Evolutionary conservation across 1,284 basidiomycete species (phyloP), one percentile per base, ranked within the genome.

Genomic region (Crucibulum cyathiforme): DNA sequence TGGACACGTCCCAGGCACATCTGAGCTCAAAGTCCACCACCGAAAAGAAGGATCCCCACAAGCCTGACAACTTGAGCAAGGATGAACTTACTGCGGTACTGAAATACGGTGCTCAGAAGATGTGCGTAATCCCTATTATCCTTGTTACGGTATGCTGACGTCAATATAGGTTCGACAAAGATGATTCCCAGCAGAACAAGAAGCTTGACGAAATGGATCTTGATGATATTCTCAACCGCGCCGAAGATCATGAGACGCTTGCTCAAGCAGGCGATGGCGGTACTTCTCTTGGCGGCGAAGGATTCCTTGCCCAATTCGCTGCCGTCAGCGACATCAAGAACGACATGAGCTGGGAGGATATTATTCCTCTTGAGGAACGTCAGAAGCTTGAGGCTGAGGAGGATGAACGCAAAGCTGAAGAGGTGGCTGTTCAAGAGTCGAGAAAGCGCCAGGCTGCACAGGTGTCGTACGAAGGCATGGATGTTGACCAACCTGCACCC

Each of bases 191-290:
- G 62, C 95, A 98, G 77, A 96, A 90, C 77, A 89, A 96, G 79
- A 98, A 99, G 80, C 90, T 99, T 48, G 97, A 98, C 72, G 96
- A 98, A 74, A 96, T 99, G 95, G 96, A 99, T 76, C 88, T 99
- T 13, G 98, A 99, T 76, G 98, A 98, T 67, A 97, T 99, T 70
- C 87, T 99, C 57, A 97, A 92, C 71, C 92, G 95, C 64, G 98
- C 98, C 48, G 98, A 99, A 76, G 95, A 94, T 67, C 96, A 98
- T 77, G 98, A 99, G 78, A 99, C 98, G 1, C 86, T 96, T 67
- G 89, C 89, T 9, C 87, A 89, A 45, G 85, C 85, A 47, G 90
- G 87, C 37, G 94, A 96, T 36, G 89, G 89, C 63, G 88, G 89
- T 48, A 83, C 91, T 34, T 98, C 97, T 3, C 87, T 98, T 15